A percentile compares a stretch with the other conserved stretches of the same genome.
Conservation (phyloP, 148 eudicot species). For the Amaranthus palmeri region DNA sequence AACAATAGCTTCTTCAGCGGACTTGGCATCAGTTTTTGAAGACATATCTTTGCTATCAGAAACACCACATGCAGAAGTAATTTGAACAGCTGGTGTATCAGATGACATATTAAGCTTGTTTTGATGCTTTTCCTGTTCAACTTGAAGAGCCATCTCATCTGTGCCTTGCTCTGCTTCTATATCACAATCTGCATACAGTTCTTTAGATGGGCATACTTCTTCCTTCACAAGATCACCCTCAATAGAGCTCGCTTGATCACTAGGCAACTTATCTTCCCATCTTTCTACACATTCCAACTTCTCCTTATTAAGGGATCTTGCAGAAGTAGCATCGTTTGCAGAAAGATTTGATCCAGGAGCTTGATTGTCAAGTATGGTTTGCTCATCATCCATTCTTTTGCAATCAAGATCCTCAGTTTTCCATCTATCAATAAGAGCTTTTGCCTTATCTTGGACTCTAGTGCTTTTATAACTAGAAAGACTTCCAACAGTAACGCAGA, state of each 20-base stretch:
- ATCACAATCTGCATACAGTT: conserved; percentile 15
- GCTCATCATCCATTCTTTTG: conserved; percentile 28
- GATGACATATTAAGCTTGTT: conserved; percentile 24
- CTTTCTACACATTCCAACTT: conserved; percentile 27
- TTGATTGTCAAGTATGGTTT: conserved; percentile 22
- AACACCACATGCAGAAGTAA: conserved; percentile 25
- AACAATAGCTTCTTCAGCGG: conserved; percentile 28
- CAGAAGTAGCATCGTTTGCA: conserved; percentile 23
- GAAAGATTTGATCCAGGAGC: conserved; percentile 24
- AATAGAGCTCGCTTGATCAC: conserved; percentile 25
- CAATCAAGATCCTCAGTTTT: conserved; percentile 26
- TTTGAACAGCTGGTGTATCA: conserved; percentile 23
- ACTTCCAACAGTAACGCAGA: conserved; percentile 43
- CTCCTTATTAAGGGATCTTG: conserved; percentile 23
- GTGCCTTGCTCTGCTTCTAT: conserved; percentile 20
- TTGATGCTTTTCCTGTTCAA: conserved; percentile 25
- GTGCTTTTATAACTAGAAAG: conserved; percentile 53
- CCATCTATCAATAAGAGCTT: conserved; percentile 52
- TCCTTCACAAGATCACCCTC: conserved; percentile 26
- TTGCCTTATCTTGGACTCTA: conserved; percentile 61
- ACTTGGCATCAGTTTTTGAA: conserved; percentile 23
- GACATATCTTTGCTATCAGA: conserved; percentile 25
- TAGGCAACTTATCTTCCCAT: conserved; percentile 14
- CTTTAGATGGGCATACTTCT: conserved; percentile 27
- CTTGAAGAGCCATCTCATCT: conserved; percentile 20